A percentile compares a stretch with the other conserved stretches of the same genome.
Conservation (phyloP, 805 yeast genomes). For the Cyberlindnera mycetangii region DNA sequence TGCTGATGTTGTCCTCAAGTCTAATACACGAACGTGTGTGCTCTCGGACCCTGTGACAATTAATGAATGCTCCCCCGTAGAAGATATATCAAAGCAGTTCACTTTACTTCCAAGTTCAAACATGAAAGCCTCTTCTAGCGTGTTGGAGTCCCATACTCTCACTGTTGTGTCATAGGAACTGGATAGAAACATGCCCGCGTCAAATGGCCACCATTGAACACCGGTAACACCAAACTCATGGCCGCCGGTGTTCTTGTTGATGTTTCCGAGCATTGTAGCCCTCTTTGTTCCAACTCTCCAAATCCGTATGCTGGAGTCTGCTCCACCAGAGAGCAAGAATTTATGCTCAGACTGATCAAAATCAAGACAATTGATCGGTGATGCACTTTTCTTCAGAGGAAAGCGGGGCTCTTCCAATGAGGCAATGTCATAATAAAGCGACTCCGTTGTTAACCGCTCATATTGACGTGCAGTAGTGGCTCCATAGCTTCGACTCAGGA, state of each 20-base stretch:
- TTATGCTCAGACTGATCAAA: constrained; percentile 46
- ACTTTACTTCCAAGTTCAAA: constrained; percentile 62
- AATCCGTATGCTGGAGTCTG: constrained; percentile 62
- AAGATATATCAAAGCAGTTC: constrained; percentile 63
- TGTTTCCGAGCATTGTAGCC: constrained; percentile 13
- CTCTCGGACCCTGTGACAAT: constrained; percentile 73
- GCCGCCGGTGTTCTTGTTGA: constrained; percentile 32
- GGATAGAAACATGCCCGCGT: constrained; percentile 80
- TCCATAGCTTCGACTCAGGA: constrained; percentile 9
- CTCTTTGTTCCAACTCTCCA: constrained; percentile 49
- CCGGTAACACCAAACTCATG: constrained; percentile 75
- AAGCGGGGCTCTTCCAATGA: constrained; percentile 23
- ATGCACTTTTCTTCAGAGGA: constrained; percentile 13
- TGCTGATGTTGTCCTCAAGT: constrained; percentile 67
- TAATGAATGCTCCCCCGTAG: constrained; percentile 43
- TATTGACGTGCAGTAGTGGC: constrained; percentile 7
- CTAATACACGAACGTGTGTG: constrained; percentile 65
- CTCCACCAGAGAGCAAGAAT: constrained; percentile 66
- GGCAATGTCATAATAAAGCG: constrained; percentile 23
- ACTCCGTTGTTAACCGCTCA: constrained; percentile 23
- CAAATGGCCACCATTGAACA: constrained; percentile 85
- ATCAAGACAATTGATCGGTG: constrained; percentile 55
- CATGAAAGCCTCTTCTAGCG: constrained; percentile 60
- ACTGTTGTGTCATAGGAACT: constrained; percentile 77
- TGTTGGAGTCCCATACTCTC: constrained; percentile 77